Base-by-base conservation (phyloP, 2,329 filamentous ascomycete genomes). In the Trematosphaeria pertusa region DNA sequence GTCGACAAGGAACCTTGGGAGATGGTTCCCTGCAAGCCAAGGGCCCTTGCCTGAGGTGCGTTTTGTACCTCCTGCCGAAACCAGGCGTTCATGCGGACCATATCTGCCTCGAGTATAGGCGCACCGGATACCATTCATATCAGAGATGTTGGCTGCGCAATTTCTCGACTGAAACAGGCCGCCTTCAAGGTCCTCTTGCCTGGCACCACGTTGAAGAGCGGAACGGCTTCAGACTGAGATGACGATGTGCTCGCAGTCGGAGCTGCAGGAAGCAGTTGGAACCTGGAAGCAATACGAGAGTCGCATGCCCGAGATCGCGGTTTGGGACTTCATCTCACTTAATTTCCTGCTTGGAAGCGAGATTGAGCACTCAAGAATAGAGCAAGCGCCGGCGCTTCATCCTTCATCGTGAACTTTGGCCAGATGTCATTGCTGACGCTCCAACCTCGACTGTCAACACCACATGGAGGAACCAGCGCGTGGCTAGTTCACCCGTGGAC, bases 41-140 rank as follows among this genome's bases (percentile, higher is more conserved):
- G 12, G 12, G 24, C 24, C 12, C 24, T n/a, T 22, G 12, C 4
- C 20, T 22, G 15, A 5, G 11, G 34, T 21, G 14, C 33, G n/a
- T 18, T 37, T 37, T 37, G 37, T 37, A 22, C 31, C 22, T 33
- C 40, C 35, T 32, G 32, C 40, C 40, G 40, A 40, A 49, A 49
- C 36, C 32, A 37, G 40, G 12, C 12, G 40, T 49, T 49, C 46
- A 49, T 49, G 46, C 46, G 36, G 14, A 18, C 30, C 17, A 46
- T 39, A 46, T 19, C 28, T 26, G 36, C 37, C 28, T 20, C 17
- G 18, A 19, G 36, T 41, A 36, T 36, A 37, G 31, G 18, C 31
- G 37, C 17, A 11, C 10, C 11, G 2, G 12, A 41, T 42, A 22
- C 44, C 32, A 42, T 15, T 36, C 30, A 37, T 42, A 37, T 47